phyloP scores from a whole-genome alignment of 371 early-diverging fungal species.

The Rhizomucor miehei region DNA sequence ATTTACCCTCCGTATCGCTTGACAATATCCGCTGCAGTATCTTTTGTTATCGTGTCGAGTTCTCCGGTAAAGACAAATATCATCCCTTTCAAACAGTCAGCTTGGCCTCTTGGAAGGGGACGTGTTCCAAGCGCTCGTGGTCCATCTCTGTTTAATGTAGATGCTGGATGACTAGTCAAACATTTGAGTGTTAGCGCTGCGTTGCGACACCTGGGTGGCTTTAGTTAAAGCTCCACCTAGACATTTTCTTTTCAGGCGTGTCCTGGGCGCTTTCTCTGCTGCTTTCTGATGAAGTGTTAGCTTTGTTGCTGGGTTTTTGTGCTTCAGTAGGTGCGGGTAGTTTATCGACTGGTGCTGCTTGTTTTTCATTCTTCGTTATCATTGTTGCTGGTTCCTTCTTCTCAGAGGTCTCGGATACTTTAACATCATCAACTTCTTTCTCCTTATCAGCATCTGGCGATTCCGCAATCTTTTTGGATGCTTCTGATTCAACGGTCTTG shows the following conservation, averaged over 20 bases:
- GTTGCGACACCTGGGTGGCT: background rate
- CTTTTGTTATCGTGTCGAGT: slow-evolving; percentile 64
- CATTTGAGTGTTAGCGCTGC: background rate
- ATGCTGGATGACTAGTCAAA: background rate
- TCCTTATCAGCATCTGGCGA: background rate
- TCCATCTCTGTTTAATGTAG: slow-evolving; percentile 40
- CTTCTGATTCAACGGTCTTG: background rate
- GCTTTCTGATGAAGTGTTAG: background rate
- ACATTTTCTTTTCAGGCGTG: background rate
- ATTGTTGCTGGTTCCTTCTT: background rate
- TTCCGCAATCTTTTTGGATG: background rate
- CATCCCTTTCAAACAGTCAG: slow-evolving; percentile 73
- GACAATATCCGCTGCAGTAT: slow-evolving; percentile 85
- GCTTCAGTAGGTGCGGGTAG: background rate
- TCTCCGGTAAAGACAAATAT: slow-evolving; percentile 96
- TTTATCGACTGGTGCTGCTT: background rate
- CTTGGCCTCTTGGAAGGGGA: slow-evolving; percentile 73
- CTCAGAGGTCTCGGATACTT: background rate
- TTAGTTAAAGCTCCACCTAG: background rate
- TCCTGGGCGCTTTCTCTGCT: background rate
- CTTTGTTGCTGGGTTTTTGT: background rate
- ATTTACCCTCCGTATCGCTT: slow-evolving; percentile 87
- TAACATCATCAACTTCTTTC: background rate
- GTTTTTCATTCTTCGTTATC: background rate
- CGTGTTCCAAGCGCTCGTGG: slow-evolving; percentile 76